phyloP scores from a whole-genome alignment of 2,329 filamentous ascomycete species.

The Emergomyces orientalis region DNA sequence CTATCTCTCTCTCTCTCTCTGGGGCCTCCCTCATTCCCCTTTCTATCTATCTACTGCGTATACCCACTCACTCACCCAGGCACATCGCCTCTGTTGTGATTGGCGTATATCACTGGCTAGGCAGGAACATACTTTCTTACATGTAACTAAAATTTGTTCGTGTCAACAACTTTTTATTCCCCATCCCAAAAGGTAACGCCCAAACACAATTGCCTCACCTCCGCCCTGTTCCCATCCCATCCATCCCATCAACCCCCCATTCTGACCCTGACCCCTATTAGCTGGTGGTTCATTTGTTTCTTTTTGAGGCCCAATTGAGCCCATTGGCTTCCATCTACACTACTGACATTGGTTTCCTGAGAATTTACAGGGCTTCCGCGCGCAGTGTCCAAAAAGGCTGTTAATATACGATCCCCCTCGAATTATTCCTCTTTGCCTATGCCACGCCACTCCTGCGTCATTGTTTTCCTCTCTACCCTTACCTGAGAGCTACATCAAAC shows the following conservation, averaged over 20 bases:
- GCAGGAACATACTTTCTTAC: not conserved
- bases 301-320: not conserved
- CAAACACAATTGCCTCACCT: not conserved
- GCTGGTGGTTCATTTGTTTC: too few relatives aligned
- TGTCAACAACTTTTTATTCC: too few relatives aligned
- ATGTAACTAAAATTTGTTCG: not conserved
- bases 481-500: not conserved
- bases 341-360: not conserved
- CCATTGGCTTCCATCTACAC: not conserved
- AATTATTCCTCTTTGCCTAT: not conserved
- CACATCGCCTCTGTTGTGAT: not conserved
- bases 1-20: too few relatives aligned
- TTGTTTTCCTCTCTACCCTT: not conserved
- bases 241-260: too few relatives aligned
- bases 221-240: not conserved
- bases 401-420: not conserved
- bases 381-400: not conserved
- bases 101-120: not conserved
- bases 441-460: not conserved
- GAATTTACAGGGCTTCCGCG: not conserved
- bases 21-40: not conserved
- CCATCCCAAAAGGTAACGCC: too few relatives aligned
- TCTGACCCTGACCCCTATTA: not conserved
- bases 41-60: too few relatives aligned
- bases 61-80: not conserved